Percentiles rank a stretch among this genome's conserved stretches.
phyloP scores from a whole-genome alignment of 257 asterid species.

The Jasminum sambac region DNA sequence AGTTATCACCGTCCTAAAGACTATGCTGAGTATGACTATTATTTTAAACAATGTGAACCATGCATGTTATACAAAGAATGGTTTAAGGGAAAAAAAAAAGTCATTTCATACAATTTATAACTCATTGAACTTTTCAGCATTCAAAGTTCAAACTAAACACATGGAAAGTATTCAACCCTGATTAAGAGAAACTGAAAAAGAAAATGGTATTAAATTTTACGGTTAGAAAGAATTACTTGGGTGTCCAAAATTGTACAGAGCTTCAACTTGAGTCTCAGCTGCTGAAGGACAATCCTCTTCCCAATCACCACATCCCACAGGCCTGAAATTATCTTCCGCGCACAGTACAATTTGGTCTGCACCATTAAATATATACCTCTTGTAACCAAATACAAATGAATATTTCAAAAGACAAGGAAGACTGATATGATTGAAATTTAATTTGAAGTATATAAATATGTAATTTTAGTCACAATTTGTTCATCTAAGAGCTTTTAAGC shows the following conservation, averaged over 20 bases:
- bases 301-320: constrained; percentile 48
- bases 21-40: too few relatives aligned
- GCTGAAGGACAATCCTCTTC: constrained; percentile 63
- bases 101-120: neutral
- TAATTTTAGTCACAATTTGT: constrained; percentile 6
- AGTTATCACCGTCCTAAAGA: too few relatives aligned
- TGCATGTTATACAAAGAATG: neutral
- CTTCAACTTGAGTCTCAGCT: constrained; percentile 57
- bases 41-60: too few relatives aligned
- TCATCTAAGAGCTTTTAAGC: constrained; percentile 2
- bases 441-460: neutral
- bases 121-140: neutral
- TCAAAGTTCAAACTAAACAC: neutral
- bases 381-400: constrained; percentile 5
- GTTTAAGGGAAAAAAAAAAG: too few relatives aligned
- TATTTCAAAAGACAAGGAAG: constrained; percentile 6
- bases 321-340: constrained; percentile 56
- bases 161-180: neutral
- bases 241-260: constrained; percentile 54
- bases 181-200: neutral
- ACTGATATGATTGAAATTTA: constrained; percentile 1
- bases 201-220: neutral
- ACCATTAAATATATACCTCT: constrained; percentile 29
- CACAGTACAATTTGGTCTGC: constrained; percentile 68
- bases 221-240: constrained; percentile 46